Conservation (phyloP, 2,329 filamentous ascomycete species). For the Fusarium vanettenii region DNA sequence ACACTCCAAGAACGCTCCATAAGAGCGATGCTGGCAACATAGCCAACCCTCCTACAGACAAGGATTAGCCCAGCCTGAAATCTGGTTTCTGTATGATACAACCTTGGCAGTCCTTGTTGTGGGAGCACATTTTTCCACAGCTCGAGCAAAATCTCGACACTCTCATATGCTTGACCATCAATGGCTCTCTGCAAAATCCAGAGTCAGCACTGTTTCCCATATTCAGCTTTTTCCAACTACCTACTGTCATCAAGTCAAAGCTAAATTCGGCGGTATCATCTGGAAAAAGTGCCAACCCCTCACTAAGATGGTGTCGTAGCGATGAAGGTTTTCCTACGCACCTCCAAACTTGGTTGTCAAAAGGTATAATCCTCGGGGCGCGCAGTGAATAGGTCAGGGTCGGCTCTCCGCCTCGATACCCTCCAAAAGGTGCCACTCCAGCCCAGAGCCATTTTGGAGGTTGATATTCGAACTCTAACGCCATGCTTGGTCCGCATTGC, state of each 20-base stretch:
- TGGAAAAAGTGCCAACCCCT: background rate
- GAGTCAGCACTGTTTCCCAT: accelerated
- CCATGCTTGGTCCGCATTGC: accelerated
- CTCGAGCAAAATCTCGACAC: background rate
- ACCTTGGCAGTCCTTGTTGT: slow-evolving; percentile 19
- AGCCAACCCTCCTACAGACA: background rate
- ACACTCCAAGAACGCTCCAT: accelerated
- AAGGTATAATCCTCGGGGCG: background rate
- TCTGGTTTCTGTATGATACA: accelerated
- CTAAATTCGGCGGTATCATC: accelerated
- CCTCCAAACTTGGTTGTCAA: accelerated
- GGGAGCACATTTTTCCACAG: slow-evolving; percentile 25
- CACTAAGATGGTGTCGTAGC: background rate
- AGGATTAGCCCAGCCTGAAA: background rate
- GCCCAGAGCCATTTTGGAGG: slow-evolving; percentile 30
- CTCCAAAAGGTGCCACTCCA: background rate
- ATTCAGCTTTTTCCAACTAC: accelerated
- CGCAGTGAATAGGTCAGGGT: background rate
- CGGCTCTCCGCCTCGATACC: background rate
- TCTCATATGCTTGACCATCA: accelerated
- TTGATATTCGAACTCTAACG: background rate
- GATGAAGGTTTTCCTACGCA: accelerated
- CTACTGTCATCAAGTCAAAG: background rate
- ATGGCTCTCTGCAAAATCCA: accelerated
- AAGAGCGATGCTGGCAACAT: accelerated